Evolutionary conservation across 805 yeast species (phyloP).

Genomic region (Dipodascus geniculatus): DNA sequence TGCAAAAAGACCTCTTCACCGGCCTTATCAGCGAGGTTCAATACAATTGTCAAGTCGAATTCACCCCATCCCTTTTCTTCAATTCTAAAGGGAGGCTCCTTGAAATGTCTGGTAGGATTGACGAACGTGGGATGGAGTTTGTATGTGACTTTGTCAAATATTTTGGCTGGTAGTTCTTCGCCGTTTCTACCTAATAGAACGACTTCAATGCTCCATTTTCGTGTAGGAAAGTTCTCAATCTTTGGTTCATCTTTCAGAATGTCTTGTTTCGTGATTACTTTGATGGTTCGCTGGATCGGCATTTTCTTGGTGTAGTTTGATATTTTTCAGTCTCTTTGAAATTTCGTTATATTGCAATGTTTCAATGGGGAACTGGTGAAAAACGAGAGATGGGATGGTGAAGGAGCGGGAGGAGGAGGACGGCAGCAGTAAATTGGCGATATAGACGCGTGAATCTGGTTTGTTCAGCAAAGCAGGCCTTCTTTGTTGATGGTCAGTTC

Average conservation of each 20-base stretch:
- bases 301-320: constrained; percentile 15
- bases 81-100: constrained; percentile 74
- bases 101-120: constrained; percentile 68
- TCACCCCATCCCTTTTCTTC: constrained; percentile 99
- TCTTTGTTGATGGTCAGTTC: background rate
- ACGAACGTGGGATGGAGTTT: constrained; percentile 90
- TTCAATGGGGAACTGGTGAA: too few species aligned
- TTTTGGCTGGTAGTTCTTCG: constrained; percentile 69
- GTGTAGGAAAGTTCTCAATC: constrained; percentile 84
- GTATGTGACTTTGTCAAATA: constrained; percentile 88
- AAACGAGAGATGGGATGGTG: too few species aligned
- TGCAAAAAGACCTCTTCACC: constrained; percentile 84
- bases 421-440: too few species aligned
- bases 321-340: too few species aligned
- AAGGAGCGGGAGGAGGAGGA: too few species aligned
- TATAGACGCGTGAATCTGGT: background rate
- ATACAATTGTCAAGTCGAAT: constrained; percentile 72
- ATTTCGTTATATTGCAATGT: too few species aligned
- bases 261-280: constrained; percentile 79
- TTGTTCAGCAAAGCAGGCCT: background rate
- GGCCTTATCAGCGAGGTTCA: constrained; percentile 68
- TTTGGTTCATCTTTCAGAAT: constrained; percentile 71
- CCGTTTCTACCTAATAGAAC: constrained; percentile 68
- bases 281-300: constrained; percentile 68
- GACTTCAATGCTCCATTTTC: constrained; percentile 82